Evolutionary conservation across 768 basidiomycete genomes (phyloP), one percentile per base, ranked within the genome.

Genomic region (Xerocomellus intermedius): DNA sequence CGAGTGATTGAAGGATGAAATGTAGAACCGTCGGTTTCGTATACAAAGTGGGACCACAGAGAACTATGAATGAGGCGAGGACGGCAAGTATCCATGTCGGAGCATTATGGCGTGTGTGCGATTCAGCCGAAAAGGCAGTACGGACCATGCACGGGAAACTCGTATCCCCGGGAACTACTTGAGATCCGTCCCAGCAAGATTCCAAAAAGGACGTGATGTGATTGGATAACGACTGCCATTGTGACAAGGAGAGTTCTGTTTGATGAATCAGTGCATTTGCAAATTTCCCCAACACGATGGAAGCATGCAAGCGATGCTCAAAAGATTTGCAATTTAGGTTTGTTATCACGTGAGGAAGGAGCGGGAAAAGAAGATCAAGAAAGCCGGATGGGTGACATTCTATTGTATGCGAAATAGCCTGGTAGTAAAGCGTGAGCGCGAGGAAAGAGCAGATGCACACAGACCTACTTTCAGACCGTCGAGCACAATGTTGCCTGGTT

Each of bases 51-150:
- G 66, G 61, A 48, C 79, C 81, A 43, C 75, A 73, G 36, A 85
- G 74, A 24, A 82, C 56, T 50, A 81, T 74, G 53, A 84, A 64
- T 24, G 77, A 80, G 0, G 80, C 74, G 1, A 81, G 62, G 22
- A 77, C 69, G 19, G 73, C 61, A 10, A 79, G 56, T 3, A 77
- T 76, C 82, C 81, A 82, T 21, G 73, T 61, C 0, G 80, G 75
- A 8, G 71, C 66, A 19, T 67, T 59, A 3, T 53, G 58, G 43
- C 54, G 55, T 16, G 61, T 8, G 42, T 56, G 52, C 7, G 65
- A 64, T 38, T 64, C 58, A 6, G 57, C 51, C 24, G 65, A 50
- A 43, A 75, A 64, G 2, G 74, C 72, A 4, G 55, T 48, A 37
- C 52, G 63, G 17, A 79, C 41, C 12, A 73, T 49, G 42, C 35